These are phyloP conservation scores for Avena sativa DNA, from an alignment of 176 grass and related monocot genomes.

Conservation along the genomic window DNA sequence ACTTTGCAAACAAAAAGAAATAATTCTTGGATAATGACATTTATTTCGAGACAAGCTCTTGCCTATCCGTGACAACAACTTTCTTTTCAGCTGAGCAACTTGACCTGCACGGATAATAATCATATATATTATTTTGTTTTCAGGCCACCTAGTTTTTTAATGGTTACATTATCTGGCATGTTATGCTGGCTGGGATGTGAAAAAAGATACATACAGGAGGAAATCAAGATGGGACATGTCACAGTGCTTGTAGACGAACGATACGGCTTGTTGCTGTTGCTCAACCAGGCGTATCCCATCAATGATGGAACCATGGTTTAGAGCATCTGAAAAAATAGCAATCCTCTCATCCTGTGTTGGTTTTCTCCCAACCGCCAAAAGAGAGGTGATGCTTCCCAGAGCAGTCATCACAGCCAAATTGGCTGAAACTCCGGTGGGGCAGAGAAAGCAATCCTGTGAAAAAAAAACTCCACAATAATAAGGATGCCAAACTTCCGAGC, in stretches of 20 bases:
- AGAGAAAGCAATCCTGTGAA: slow-evolving; percentile 82
- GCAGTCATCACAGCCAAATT: slow-evolving; percentile 81
- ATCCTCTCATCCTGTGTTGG: slow-evolving; percentile 52
- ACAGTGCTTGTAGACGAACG: slow-evolving; percentile 83
- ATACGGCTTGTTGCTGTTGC: slow-evolving; percentile 60
- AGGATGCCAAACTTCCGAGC: background rate
- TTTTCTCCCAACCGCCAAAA: slow-evolving; percentile 56
- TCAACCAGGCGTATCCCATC: slow-evolving; percentile 80
- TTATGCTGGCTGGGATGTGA: slow-evolving; percentile 7
- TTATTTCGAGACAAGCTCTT: slow-evolving; percentile 37
- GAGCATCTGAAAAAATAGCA: slow-evolving; percentile 84
- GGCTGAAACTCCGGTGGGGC: slow-evolving; percentile 86
- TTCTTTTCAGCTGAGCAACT: slow-evolving; percentile 73
- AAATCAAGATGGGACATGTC: slow-evolving; percentile 80
- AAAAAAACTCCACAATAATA: slow-evolving; percentile 16
- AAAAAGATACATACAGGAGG: slow-evolving; percentile 81
- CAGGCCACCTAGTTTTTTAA: background rate
- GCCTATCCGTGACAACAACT: slow-evolving; percentile 91
- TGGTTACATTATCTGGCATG: background rate
- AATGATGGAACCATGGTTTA: slow-evolving; percentile 95
- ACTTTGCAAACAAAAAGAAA: slow-evolving; percentile 12
- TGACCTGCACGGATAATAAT: slow-evolving; percentile 50
- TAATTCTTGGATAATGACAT: slow-evolving; percentile 11
- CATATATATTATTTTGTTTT: background rate
- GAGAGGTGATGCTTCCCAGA: slow-evolving; percentile 67